phyloP scores from a whole-genome alignment of 257 asterid species.

The Jacaranda mimosifolia region DNA sequence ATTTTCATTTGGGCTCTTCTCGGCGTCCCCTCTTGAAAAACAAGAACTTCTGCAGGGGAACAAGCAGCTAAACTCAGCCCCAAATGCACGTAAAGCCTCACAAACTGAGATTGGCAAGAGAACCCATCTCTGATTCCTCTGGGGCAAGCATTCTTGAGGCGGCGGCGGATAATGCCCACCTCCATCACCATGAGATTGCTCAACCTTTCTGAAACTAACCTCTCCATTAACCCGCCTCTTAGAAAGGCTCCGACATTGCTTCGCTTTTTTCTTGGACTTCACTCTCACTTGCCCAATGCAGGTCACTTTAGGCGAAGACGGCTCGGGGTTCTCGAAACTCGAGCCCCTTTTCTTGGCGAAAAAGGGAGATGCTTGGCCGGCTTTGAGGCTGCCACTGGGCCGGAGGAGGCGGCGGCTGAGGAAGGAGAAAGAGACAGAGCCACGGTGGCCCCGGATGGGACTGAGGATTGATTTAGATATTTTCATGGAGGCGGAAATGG shows the following conservation, averaged over 20 bases:
- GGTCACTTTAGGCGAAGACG: constrained; percentile 90
- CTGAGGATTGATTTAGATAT: constrained; percentile 47
- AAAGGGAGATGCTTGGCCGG: constrained; percentile 58
- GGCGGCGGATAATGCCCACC: constrained; percentile 51
- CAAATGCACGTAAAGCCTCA: constrained; percentile 75
- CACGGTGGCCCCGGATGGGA: constrained; percentile 41
- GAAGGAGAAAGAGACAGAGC: constrained; percentile 57
- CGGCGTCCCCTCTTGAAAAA: constrained; percentile 58
- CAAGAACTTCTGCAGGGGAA: constrained; percentile 80
- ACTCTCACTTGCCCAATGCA: constrained; percentile 93
- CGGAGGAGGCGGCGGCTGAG: constrained; percentile 66
- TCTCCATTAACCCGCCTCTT: constrained; percentile 64
- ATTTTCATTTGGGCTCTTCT: constrained; percentile 42
- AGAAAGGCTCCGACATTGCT: constrained; percentile 73
- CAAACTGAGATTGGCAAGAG: constrained; percentile 88
- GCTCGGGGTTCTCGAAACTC: constrained; percentile 75
- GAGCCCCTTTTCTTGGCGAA: constrained; percentile 61
- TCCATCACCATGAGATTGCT: constrained; percentile 39
- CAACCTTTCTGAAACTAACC: constrained; percentile 67
- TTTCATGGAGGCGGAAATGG: constrained; percentile 43
- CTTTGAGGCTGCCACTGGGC: constrained; percentile 40
- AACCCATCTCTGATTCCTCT: constrained; percentile 89
- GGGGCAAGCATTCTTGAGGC: constrained; percentile 59
- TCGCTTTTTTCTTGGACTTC: constrained; percentile 78
- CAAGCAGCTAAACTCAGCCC: constrained; percentile 84